These are phyloP conservation scores for Adansonia gregorii DNA, from an alignment of 441 rosid genomes.

Conservation along the genomic window DNA sequence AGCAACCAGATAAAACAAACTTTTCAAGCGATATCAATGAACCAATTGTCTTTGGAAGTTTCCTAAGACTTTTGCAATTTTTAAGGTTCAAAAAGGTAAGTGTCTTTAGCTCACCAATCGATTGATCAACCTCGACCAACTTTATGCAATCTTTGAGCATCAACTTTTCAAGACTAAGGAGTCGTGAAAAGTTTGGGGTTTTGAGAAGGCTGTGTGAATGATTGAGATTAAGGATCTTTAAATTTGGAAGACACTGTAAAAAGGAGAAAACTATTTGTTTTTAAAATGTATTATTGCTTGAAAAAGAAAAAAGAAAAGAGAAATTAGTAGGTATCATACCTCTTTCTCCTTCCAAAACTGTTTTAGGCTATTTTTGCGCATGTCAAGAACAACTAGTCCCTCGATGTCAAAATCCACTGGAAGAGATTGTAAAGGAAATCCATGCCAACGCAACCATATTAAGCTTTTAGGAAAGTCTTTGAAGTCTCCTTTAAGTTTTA, in stretches of 20 bases:
- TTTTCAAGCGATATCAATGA: neutral
- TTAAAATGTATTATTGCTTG: neutral
- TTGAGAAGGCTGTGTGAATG: conserved; percentile 3
- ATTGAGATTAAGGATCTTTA: conserved; percentile 7
- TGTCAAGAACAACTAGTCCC: neutral
- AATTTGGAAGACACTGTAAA: neutral
- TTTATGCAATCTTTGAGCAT: conserved; percentile 2
- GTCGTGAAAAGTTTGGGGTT: neutral
- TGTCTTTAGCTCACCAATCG: neutral
- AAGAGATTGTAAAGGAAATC: neutral
- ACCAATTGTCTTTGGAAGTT: conserved; percentile 5
- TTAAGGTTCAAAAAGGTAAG: neutral
- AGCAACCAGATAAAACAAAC: neutral
- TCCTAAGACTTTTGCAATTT: too few species aligned
- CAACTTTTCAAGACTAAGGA: neutral
- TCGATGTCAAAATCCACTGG: neutral
- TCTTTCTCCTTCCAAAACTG: neutral
- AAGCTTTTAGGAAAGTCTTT: neutral
- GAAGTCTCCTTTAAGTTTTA: neutral
- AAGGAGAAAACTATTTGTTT: neutral
- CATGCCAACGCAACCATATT: neutral
- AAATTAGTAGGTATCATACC: neutral
- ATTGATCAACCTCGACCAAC: neutral
- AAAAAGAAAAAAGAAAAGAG: neutral
- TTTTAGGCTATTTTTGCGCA: neutral